Evolutionary conservation across 805 yeast species (phyloP).

Genomic region (Cephaloascus albidus): DNA sequence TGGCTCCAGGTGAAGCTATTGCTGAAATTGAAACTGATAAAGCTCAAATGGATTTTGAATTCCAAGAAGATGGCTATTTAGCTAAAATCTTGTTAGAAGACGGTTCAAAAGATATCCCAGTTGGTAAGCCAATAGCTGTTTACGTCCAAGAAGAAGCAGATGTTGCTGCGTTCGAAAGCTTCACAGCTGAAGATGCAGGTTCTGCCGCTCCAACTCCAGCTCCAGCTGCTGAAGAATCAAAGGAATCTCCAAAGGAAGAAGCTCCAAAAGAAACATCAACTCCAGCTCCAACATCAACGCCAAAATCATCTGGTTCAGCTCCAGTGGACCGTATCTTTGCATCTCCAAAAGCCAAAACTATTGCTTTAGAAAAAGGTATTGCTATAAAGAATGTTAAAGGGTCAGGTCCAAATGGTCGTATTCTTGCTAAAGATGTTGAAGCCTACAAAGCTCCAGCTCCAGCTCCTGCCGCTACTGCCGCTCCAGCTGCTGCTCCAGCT

Average conservation of each 20-base stretch:
- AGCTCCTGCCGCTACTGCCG: constrained; percentile 31
- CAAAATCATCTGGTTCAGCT: constrained; percentile 16
- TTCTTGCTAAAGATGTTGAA: constrained; percentile 86
- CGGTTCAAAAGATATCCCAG: constrained; percentile 86
- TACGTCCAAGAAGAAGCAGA: constrained; percentile 82
- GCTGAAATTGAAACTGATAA: constrained; percentile 98
- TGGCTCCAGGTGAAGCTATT: constrained; percentile 85
- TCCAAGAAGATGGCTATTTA: constrained; percentile 91
- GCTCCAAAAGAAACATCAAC: constrained; percentile 15
- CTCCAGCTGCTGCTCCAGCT: constrained; percentile 38
- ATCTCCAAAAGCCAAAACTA: constrained; percentile 88
- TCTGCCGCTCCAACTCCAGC: constrained; percentile 36
- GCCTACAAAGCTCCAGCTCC: constrained; percentile 40
- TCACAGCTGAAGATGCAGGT: constrained; percentile 77
- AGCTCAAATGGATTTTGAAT: constrained; percentile 97
- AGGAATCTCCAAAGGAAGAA: constrained; percentile 20
- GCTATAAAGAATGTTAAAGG: constrained; percentile 80
- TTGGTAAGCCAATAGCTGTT: constrained; percentile 94
- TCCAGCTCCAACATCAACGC: constrained; percentile 13
- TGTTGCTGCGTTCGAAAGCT: constrained; percentile 81
- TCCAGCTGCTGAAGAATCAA: constrained; percentile 24
- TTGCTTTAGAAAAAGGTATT: constrained; percentile 89
- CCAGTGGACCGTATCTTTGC: constrained; percentile 72
- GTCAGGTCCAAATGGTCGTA: constrained; percentile 93
- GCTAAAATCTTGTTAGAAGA: constrained; percentile 80